Base-by-base conservation (phyloP, 331 rosid genomes). In the Rhamnella rubrinervis region DNA sequence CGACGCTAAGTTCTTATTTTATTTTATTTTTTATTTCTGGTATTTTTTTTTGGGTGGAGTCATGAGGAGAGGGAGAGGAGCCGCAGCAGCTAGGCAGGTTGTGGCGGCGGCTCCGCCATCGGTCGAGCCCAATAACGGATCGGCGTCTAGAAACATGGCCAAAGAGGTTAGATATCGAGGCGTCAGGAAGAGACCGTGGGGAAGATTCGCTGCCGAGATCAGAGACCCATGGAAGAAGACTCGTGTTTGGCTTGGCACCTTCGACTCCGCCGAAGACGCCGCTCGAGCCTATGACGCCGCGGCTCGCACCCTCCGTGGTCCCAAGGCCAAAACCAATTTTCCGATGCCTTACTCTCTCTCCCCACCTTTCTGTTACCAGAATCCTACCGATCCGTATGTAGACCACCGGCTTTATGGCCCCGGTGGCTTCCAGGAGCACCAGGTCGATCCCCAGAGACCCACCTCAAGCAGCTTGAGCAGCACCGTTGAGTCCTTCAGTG, bases 101-200 rank as follows among this genome's bases (percentile, higher is more conserved):
- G 19, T 44, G 38, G 53, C 52, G 4, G 84, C 53, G 39, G 78
- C 37, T 40, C 59, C 65, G 6, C 5, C 65, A 38, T 66, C 25
- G 52, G 67, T 44, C 20, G 61, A 59, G 10, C 74, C 46, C 8
- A 7, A 53, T 5, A 59, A 66, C 72, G 87, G 86, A 78, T 78
- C 86, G 40, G 86, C 71, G 23, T 37, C 81, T 40, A 65, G 76
- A 61, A 38, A 7, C 11, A 68, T 66, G 65, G 74, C 66, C 35
- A 82, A 77, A 60, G 97, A 92, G 71, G 76, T 77, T 0, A 78
- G 89, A 25, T 92, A 87, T 73, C 71, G 97, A 10, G 97, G 97
- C 16, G 97, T 92, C 7, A 70, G 97, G 23, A 88, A 82, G 76
- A 76, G 97, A 66, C 97, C 97, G 6, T 92, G 97, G 97, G 97